Base-by-base conservation (phyloP, 495 filamentous ascomycete genomes). In the Penicilliopsis zonata region DNA sequence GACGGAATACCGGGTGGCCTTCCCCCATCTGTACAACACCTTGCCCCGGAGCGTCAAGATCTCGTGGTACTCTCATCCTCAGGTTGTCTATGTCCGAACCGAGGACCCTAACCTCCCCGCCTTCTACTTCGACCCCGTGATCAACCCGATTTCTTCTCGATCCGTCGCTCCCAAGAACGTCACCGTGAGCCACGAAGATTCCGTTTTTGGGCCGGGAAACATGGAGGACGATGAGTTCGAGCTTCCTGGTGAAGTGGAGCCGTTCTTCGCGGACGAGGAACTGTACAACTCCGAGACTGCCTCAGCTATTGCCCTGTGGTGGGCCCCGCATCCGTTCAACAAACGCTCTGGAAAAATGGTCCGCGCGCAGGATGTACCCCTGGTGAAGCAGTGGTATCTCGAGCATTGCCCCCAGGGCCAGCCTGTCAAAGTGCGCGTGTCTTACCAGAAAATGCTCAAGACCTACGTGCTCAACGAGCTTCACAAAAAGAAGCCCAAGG, bases 381-480 rank as follows among this genome's bases (percentile, higher is more conserved):
- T 99, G 13, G 83, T 99, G 26, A 99, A 99, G 57, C 92, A 96
- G 50, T 96, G 86, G 85, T 99, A 99, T 48, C 64, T 96, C 18
- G 86, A 96, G 57, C 92, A 96, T 56, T 86, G 82, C 43, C 90
- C 86, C 19, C 76, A 81, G 41, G 82, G 83, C 18, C 86, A 95
- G 48, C 86, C 92, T 4, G 88, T 95, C 41, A 99, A 99, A 53
- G 87, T 96, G 28, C 75, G 92, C 43, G 92, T 99, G n/a, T 96
- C 92, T 1, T 99, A 99, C 53, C 92, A 99, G 53, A 99, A 99
- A 61, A 63, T 99, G 30, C 68, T 99, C 25, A 99, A 99, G 64
- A 87, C 80, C 3, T 99, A 76, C 42, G 92, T 99, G 14, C 74
- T 99, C 40, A 99, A 99, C 43, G 86, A 94, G 52, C 63, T 99